Evolutionary conservation across 345 rosid genomes (phyloP).

Genomic region (Fremontodendron californicum): DNA sequence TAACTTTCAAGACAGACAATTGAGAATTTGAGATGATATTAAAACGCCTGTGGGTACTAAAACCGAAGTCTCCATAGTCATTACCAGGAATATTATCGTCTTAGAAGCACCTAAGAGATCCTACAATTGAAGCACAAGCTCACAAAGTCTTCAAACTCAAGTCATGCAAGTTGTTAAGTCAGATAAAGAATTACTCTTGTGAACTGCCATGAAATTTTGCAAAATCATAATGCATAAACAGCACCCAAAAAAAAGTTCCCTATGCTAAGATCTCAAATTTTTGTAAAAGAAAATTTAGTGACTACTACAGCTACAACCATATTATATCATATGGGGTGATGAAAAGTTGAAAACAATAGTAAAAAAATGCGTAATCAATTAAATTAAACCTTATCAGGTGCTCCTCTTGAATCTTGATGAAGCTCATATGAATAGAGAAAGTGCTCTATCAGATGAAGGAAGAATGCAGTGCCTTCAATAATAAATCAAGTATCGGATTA

Average conservation of each 20-base stretch:
- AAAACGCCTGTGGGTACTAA: neutral
- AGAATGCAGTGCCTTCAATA: constrained; percentile 29
- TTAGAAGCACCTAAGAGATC: neutral
- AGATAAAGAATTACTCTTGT: neutral
- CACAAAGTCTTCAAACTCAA: neutral
- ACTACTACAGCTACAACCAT: neutral
- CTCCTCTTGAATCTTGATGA: constrained; percentile 20
- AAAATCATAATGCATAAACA: neutral
- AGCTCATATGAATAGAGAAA: constrained; percentile 24
- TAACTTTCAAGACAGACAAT: neutral
- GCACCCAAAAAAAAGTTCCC: neutral
- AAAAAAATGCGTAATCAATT: neutral
- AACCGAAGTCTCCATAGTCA: neutral
- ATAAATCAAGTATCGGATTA: constrained; percentile 21
- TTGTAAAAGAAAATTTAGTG: neutral
- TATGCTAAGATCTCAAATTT: neutral
- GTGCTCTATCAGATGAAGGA: constrained; percentile 27
- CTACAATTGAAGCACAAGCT: neutral
- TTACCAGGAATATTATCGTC: neutral
- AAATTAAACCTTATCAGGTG: constrained; percentile 24
- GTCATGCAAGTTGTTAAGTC: neutral
- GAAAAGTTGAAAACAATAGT: neutral
- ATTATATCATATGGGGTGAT: neutral
- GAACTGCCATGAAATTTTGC: neutral
- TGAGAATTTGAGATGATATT: neutral